Evolutionary conservation across 768 basidiomycete genomes (phyloP).

Genomic region (Russula earlei): DNA sequence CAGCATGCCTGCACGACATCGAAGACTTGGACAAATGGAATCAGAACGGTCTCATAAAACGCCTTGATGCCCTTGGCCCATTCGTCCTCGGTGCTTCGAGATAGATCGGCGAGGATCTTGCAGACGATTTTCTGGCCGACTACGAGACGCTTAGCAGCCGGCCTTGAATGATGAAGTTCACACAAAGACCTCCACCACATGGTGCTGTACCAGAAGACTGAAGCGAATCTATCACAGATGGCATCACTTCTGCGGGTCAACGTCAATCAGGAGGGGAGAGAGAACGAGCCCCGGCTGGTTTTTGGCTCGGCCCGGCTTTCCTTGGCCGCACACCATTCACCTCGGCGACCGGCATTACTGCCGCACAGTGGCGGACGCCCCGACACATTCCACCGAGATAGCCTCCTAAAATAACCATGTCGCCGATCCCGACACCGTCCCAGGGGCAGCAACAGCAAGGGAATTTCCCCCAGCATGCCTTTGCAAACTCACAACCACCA

Average conservation of each 20-base stretch:
- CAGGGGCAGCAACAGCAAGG: no score
- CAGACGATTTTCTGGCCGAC: slow-evolving; percentile 26
- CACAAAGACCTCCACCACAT: background rate
- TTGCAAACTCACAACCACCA: no score
- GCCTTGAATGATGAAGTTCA: background rate
- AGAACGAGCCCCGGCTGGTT: no score
- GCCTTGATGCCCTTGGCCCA: slow-evolving; percentile 2
- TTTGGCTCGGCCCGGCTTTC: no score
- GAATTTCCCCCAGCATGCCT: no score
- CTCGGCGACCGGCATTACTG: no score
- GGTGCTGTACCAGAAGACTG: background rate
- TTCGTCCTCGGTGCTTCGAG: slow-evolving; percentile 40
- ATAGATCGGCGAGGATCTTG: slow-evolving; percentile 32
- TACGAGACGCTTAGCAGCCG: slow-evolving; percentile 27
- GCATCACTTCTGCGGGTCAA: background rate
- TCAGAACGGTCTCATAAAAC: background rate
- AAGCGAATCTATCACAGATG: background rate
- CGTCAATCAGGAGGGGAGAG: no score
- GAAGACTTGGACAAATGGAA: background rate
- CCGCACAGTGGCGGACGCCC: no score
- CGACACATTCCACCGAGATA: no score
- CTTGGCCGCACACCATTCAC: no score
- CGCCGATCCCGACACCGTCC: no score
- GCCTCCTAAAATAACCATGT: no score
- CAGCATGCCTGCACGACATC: slow-evolving; percentile 23